Percentiles rank a stretch among this genome's conserved stretches.
phyloP scores from a whole-genome alignment of 164 flowering plant genomes.

The Magnolia kwangsiensis region DNA sequence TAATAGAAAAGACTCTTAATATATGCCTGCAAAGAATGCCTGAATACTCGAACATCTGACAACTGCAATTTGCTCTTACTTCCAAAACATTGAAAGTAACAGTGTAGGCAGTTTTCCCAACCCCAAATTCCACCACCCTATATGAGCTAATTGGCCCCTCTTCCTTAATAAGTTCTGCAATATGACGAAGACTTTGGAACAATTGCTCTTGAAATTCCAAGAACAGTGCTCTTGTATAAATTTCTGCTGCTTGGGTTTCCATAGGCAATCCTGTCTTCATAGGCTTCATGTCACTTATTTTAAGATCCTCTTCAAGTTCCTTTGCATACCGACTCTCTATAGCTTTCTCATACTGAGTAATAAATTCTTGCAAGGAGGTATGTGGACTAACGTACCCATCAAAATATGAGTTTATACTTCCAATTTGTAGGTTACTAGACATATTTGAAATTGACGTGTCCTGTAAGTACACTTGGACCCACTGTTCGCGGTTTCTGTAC shows the following conservation, averaged over 20 bases:
- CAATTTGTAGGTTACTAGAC: conserved; percentile 21
- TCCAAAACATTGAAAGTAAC: conserved; percentile 58
- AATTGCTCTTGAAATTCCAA: conserved; percentile 74
- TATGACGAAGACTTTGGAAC: conserved; percentile 68
- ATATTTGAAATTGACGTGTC: conserved; percentile 56
- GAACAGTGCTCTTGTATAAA: conserved; percentile 63
- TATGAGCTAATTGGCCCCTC: conserved; percentile 53
- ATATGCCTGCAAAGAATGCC: conserved; percentile 81
- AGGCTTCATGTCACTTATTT: conserved; percentile 35
- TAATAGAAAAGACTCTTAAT: conserved; percentile 72
- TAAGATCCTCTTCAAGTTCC: conserved; percentile 55
- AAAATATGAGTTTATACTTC: conserved; percentile 43
- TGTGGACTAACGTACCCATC: conserved; percentile 71
- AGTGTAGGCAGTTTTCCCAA: conserved; percentile 54
- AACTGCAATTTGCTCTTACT: conserved; percentile 67
- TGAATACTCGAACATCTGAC: conserved; percentile 80
- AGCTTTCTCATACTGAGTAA: conserved; percentile 54
- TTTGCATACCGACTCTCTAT: conserved; percentile 39
- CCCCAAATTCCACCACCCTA: conserved; percentile 79
- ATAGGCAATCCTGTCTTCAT: conserved; percentile 64
- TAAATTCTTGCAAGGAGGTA: conserved; percentile 43
- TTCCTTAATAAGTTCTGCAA: conserved; percentile 65
- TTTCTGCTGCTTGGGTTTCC: conserved; percentile 78
- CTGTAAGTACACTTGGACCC: conserved; percentile 60
- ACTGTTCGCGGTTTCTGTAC: conserved; percentile 43